Percentiles rank a stretch among this genome's conserved stretches.
These are phyloP conservation scores for Dichotomopilus funicola DNA, from an alignment of 2,329 filamentous ascomycete genomes.

Conservation along the genomic window DNA sequence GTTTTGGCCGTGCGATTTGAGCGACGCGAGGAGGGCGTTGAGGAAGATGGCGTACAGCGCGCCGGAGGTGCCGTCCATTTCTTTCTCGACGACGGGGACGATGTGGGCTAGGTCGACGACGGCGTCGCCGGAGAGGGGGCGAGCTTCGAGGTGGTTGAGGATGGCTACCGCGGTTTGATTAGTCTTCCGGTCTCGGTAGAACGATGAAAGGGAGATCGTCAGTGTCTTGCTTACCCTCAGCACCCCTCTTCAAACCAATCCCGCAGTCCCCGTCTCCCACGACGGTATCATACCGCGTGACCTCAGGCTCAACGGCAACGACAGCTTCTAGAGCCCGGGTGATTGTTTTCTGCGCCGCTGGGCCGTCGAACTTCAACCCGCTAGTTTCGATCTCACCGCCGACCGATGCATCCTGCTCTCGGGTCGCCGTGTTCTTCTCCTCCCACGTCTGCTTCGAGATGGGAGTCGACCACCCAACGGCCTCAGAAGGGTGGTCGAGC, in stretches of 20 bases:
- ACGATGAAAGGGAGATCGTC: neutral
- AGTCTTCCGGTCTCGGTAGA: neutral
- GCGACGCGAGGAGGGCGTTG: constrained; percentile 68
- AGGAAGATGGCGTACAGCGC: constrained; percentile 75
- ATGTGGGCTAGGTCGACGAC: constrained; percentile 48
- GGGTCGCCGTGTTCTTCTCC: constrained; percentile 42
- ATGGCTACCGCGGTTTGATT: constrained; percentile 37
- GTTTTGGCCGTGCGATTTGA: constrained; percentile 34
- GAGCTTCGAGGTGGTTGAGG: constrained; percentile 41
- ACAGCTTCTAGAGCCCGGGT: constrained; percentile 53
- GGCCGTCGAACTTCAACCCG: constrained; percentile 47
- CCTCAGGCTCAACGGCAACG: constrained; percentile 61
- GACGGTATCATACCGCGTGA: constrained; percentile 70
- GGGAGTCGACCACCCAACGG: constrained; percentile 62
- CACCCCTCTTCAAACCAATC: constrained; percentile 76
- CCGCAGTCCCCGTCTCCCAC: constrained; percentile 90
- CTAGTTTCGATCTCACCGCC: constrained; percentile 35
- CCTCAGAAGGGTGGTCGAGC: constrained; percentile 63
- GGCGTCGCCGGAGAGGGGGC: constrained; percentile 43
- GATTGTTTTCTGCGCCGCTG: constrained; percentile 45
- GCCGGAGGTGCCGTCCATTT: constrained; percentile 58
- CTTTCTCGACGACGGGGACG: constrained; percentile 48
- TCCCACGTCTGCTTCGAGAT: constrained; percentile 59
- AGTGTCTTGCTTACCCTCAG: constrained; percentile 51
- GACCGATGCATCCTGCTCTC: constrained; percentile 33